Evolutionary conservation across 768 basidiomycete species (phyloP).

Genomic region (Hericium erinaceus): DNA sequence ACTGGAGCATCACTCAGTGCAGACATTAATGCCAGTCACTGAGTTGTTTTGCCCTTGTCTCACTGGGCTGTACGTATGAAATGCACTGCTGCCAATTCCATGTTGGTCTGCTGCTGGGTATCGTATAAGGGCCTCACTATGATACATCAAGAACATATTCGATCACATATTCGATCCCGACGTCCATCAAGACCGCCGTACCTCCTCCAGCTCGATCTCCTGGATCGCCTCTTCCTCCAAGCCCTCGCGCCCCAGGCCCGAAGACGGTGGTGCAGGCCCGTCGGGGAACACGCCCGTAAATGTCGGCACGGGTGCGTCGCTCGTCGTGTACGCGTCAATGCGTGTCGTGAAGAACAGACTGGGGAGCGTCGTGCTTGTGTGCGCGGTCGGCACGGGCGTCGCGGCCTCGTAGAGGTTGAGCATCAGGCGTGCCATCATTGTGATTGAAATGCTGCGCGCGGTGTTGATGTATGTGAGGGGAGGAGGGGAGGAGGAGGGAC

Average conservation of each 20-base stretch:
- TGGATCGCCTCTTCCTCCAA: background rate
- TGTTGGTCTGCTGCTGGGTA: too few species aligned
- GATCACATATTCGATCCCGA: background rate
- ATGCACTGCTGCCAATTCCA: too few species aligned
- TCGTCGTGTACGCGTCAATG: background rate
- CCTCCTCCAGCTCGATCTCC: slow-evolving; percentile 1
- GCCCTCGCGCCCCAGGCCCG: background rate
- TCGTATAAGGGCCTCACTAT: background rate
- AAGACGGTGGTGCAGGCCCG: background rate
- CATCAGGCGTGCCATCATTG: slow-evolving; percentile 47
- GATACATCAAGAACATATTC: background rate
- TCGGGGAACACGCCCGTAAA: background rate
- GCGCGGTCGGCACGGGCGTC: background rate
- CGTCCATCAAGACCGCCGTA: too few species aligned
- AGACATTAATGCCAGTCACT: too few species aligned
- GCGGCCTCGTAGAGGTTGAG: slow-evolving; percentile 42
- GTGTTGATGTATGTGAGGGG: background rate
- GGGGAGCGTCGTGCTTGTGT: background rate
- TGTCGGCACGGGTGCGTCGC: too few species aligned
- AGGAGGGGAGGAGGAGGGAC: slow-evolving; percentile 6
- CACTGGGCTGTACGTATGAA: too few species aligned
- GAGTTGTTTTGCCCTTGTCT: too few species aligned
- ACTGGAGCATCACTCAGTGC: too few species aligned
- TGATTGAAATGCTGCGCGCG: slow-evolving; percentile 33
- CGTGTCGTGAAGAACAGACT: background rate